Evolutionary conservation across 75 land plant genomes (phyloP).

Genomic region (Azolla pinnata): DNA sequence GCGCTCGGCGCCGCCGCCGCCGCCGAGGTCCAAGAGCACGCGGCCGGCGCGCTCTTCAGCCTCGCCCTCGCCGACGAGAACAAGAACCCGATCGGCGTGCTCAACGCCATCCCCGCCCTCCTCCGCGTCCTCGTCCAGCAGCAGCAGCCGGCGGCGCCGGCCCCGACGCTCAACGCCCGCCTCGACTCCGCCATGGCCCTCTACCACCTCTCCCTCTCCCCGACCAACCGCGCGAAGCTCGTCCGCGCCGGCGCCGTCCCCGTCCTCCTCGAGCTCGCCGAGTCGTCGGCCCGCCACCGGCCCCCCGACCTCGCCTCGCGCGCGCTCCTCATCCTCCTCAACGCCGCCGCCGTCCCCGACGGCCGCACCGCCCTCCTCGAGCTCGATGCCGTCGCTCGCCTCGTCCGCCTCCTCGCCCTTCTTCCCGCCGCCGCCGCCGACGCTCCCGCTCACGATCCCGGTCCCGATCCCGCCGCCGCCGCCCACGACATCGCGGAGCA

Average conservation of each 20-base stretch:
- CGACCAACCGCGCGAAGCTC: slow-evolving; percentile 37
- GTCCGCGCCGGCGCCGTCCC: slow-evolving; percentile 40
- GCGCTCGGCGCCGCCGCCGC: slow-evolving; percentile 23
- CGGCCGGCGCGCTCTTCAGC: slow-evolving; percentile 72
- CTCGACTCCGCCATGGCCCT: slow-evolving; percentile 69
- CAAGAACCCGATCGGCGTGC: slow-evolving; percentile 61
- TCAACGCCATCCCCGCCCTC: slow-evolving; percentile 66
- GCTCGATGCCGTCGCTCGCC: slow-evolving; percentile 23
- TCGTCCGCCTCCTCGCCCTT: slow-evolving; percentile 32
- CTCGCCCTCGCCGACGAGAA: slow-evolving; percentile 71
- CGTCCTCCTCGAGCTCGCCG: slow-evolving; percentile 20
- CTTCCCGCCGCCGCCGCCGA: slow-evolving; percentile 13
- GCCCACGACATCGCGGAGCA: slow-evolving; percentile 52
- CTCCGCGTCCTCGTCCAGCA: slow-evolving; percentile 44
- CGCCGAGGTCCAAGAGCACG: slow-evolving; percentile 61
- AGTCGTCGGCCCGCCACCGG: slow-evolving; percentile 6
- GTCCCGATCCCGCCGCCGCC: slow-evolving; percentile 48
- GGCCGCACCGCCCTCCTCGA: slow-evolving; percentile 68
- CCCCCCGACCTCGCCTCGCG: slow-evolving; percentile 27
- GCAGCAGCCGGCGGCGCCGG: too few relatives aligned
- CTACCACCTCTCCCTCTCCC: slow-evolving; percentile 60
- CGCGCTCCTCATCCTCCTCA: slow-evolving; percentile 43
- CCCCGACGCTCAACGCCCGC: slow-evolving; percentile 27
- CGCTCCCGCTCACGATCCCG: slow-evolving; percentile 44
- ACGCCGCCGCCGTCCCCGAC: slow-evolving; percentile 53